Evolutionary conservation across 768 basidiomycete species (phyloP), one percentile per base, ranked within the genome.

Genomic region (Tricholoma sp.): DNA sequence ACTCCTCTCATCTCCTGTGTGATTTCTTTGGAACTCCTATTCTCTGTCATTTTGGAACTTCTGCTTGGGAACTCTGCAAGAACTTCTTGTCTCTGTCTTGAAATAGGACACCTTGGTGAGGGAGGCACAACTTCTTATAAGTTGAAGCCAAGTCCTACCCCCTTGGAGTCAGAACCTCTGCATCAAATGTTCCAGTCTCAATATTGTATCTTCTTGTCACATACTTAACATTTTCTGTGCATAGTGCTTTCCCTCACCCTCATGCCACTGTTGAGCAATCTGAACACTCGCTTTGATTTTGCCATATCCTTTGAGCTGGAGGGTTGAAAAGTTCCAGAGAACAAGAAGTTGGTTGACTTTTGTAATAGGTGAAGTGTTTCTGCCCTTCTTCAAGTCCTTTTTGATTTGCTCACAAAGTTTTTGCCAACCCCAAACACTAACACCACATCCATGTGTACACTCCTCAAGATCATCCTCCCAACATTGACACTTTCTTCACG

Each of bases 261-360:
- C 59, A 51, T 68, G 67, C 67, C 67, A 70, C 31, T 67, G 67
- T 3, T 13, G 6, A 34, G 67, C 63, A 58, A 71, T 68, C 53
- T 70, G 57, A 2, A 53, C 0, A 50, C 69, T 68, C 33, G 66
- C 69, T 36, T 50, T 47, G 28, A 67, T 67, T 2, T 51, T 53
- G 2, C 47, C 11, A 18, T 45, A 34, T 15, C 69, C 66, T 48
- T 68, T 69, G 20, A 70, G 37, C 12, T 52, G 49, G 1, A 69
- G 57, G 13, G 65, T 69, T 36, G 64, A 58, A 59, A 68, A 69
- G 59, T 63, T 67, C 37, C 17, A 45, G 39, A 69, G 15, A 34
- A 66, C 55, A 9, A 65, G 17, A 56, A 63, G 56, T 50, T 69
- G 62, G 49, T 61, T 71, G 32, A 62, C 18, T 60, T 33, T 1